Base-by-base conservation (phyloP, 2,329 filamentous ascomycete genomes). In the Alternaria atra region DNA sequence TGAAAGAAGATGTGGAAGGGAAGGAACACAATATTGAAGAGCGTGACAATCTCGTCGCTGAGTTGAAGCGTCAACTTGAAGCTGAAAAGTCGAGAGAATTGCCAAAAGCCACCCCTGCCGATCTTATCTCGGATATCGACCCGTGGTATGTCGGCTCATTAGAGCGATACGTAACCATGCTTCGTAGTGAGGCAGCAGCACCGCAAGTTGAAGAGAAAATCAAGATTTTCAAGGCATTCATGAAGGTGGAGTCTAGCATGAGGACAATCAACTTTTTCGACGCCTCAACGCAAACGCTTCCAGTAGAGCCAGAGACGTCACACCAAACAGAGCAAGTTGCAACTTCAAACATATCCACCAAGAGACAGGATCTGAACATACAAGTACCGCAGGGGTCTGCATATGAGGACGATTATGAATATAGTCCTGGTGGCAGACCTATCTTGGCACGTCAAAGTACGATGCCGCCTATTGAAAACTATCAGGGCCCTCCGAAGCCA, bases 61-160 rank as follows among this genome's bases (percentile, higher is more conserved):
- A 60, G 23, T 34, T 60, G 15, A 56, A 48, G 51, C 27, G 32
- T 25, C 46, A 60, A 42, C 52, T 60, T 20, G 74, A 74, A 23
- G 63, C 64, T 12, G 74, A 77, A 55, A 73, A 63, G 47, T 44
- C 57, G 23, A 75, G 68, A 46, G 68, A 72, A 17, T 9, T 42
- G 9, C 62, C 65, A 4, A 68, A 70, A 37, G 66, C 72, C 32
- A 69, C 70, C n/a, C 61, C 74, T 44, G 64, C 66, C 25, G 76
- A 79, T 55, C 58, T 79, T 52, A 81, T 86, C 64, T 83, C 83
- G 25, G 85, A 86, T 64, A 77, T 87, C n/a, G 84, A 86, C 61
- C 82, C 84, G 3, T 87, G 85, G 83, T 87, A 83, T 64, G 84
- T 81, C 65, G 84, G 84, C 2, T 87, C 85, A 27, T 71, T 87